These are phyloP conservation scores for Trichoderma arundinaceum DNA, from an alignment of 2,329 filamentous ascomycete genomes.

Conservation along the genomic window DNA sequence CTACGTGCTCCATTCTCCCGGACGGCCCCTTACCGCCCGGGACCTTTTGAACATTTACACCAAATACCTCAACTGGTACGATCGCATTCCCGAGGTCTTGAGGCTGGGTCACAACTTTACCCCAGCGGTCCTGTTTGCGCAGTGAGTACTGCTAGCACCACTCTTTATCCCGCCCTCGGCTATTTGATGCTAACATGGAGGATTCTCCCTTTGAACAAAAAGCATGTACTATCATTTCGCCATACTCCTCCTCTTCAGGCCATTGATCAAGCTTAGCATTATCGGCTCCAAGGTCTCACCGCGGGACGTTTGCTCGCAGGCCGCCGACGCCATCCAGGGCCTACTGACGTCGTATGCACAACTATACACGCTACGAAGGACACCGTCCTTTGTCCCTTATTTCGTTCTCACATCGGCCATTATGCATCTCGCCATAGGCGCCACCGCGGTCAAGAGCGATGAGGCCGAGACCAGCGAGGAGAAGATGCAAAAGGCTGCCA, in stretches of 20 bases:
- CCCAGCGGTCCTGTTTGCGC: conserved; percentile 73
- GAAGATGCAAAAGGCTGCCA: conserved; percentile 44
- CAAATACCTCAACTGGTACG: conserved; percentile 75
- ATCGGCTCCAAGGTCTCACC: conserved; percentile 68
- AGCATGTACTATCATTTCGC: conserved; percentile 73
- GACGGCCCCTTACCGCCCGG: conserved; percentile 66
- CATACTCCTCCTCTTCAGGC: conserved; percentile 75
- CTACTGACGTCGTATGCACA: conserved; percentile 63
- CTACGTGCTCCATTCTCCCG: conserved; percentile 74
- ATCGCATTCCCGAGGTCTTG: conserved; percentile 67
- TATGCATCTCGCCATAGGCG: conserved; percentile 63
- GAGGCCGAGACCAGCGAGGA: conserved; percentile 34
- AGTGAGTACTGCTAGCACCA: too few species aligned
- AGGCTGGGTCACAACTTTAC: conserved; percentile 71
- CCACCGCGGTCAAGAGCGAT: conserved; percentile 41
- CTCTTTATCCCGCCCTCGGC: neutral
- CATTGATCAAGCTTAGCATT: conserved; percentile 69
- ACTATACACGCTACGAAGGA: conserved; percentile 62
- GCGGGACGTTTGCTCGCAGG: conserved; percentile 68
- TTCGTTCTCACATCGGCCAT: conserved; percentile 67
- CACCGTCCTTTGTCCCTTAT: conserved; percentile 66
- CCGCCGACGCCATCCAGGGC: conserved; percentile 64
- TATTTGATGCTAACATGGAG: neutral
- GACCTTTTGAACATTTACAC: conserved; percentile 69
- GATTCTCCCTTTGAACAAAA: neutral